Evolutionary conservation across 441 rosid species (phyloP), one percentile per base, ranked within the genome.

Genomic region (Erodium texanum): DNA sequence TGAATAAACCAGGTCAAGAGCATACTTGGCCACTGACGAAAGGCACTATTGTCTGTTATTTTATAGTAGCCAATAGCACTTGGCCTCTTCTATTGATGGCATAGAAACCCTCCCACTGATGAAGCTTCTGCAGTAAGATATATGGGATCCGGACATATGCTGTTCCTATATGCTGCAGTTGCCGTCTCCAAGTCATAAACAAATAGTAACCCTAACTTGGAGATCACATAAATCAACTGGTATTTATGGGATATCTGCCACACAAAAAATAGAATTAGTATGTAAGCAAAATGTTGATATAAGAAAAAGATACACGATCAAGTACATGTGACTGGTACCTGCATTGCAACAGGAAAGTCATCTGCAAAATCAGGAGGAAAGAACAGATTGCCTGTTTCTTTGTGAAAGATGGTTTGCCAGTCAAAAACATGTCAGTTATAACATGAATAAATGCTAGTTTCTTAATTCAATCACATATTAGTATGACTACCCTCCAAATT

Each of bases 261-360:
- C 75, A 36, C n/a, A 73, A 38, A 82, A 22, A 76, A 64, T 16
- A 29, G 43, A 73, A 69, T 77, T 65, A 70, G 74, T 67, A 69
- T 2, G 58, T 61, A 63, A 62, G 70, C 62, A 71, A 63, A 50
- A 62, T 66, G 14, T 75, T 61, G 73, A 66, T 29, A 74, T 18
- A 66, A 20, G 22, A 18, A 67, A 9, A 59, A 8, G 27, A 7
- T 61, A 24, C 32, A 62, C 66, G 19, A 43, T 69, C 69, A 61
- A 64, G 69, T 74, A 68, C 5, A 61, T 12, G 18, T 12, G 18
- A 61, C n/a, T 61, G 18, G 48, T 68, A 96, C 99, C 97, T 96
- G 99, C 99, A 96, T 96, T 59, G 99, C 96, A 48, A 96, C 98
- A 45, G 99, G 99, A 77, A 96, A 96, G 76, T 96, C 99, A 75